Percentiles rank a stretch among this genome's conserved stretches.
These are phyloP conservation scores for Thelonectria olida DNA, from an alignment of 2,329 filamentous ascomycete species.

Conservation along the genomic window DNA sequence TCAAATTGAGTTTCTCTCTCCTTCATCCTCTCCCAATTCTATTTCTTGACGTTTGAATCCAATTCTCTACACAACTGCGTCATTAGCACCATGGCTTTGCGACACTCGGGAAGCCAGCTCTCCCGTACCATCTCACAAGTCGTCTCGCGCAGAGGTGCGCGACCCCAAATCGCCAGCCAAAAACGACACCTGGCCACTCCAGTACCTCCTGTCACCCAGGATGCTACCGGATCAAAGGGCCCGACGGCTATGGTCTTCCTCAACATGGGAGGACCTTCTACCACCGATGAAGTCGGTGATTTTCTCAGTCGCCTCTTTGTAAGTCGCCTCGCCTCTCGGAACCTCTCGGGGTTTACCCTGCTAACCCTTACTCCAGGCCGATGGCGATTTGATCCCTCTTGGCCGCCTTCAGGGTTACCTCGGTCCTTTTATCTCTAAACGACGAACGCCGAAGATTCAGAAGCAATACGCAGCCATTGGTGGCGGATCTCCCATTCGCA, in stretches of 20 bases:
- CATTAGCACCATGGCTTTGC: constrained; percentile 42
- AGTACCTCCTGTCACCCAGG: constrained; percentile 82
- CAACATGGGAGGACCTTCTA: constrained; percentile 98
- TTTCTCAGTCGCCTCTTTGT: constrained; percentile 95
- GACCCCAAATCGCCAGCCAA: constrained; percentile 44
- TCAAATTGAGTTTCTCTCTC: too few species aligned
- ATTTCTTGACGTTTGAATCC: background rate
- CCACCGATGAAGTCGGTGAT: constrained; percentile 84
- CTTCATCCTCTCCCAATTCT: too few species aligned
- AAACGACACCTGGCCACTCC: constrained; percentile 49
- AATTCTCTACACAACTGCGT: background rate
- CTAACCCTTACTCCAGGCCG: constrained; percentile 67
- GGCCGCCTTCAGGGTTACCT: constrained; percentile 91
- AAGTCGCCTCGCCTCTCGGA: constrained; percentile 47
- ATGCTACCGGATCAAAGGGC: constrained; percentile 75
- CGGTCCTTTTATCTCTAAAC: constrained; percentile 84
- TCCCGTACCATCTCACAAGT: constrained; percentile 38
- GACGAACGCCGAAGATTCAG: constrained; percentile 94
- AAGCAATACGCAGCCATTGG: constrained; percentile 96
- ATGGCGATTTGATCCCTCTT: constrained; percentile 94
- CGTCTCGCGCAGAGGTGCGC: constrained; percentile 38
- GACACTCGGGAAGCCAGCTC: constrained; percentile 44
- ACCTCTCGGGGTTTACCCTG: constrained; percentile 3
- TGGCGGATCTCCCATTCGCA: constrained; percentile 96
- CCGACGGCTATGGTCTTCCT: constrained; percentile 98